Evolutionary conservation across 2,329 filamentous ascomycete genomes (phyloP).

Genomic region (Neonectria hederae): DNA sequence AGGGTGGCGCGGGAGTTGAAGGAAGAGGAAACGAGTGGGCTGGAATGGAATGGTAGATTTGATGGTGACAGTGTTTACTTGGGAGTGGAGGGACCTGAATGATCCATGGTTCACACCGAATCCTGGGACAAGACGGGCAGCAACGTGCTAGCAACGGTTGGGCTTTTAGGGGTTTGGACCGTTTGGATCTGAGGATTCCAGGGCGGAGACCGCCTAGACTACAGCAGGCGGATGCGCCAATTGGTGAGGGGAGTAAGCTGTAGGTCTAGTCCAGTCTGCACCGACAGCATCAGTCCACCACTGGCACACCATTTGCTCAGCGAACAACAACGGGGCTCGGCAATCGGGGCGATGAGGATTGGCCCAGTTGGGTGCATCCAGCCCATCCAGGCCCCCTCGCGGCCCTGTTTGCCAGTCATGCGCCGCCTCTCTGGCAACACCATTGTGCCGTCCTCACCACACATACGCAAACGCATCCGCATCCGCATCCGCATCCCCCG

Average conservation of each 20-base stretch:
- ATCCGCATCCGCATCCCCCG: constrained; percentile 9
- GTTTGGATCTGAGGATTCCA: constrained; percentile 12
- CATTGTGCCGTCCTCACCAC: constrained; percentile 24
- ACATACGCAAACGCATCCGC: constrained; percentile 11
- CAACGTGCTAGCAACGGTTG: constrained; percentile 9
- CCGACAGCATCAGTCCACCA: constrained; percentile 17
- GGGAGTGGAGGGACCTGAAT: neutral
- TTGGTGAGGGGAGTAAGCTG: constrained; percentile 10
- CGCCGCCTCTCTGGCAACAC: constrained; percentile 34
- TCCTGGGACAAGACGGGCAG: constrained; percentile 14
- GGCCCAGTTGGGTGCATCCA: constrained; percentile 1
- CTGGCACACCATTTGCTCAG: constrained; percentile 1
- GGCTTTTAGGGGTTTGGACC: constrained; percentile 11
- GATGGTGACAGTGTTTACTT: constrained; percentile 6
- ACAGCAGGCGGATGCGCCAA: constrained; percentile 8
- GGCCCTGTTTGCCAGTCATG: constrained; percentile 11
- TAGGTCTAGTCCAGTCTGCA: neutral
- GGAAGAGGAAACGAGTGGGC: neutral
- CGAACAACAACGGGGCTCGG: neutral
- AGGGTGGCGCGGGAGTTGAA: constrained; percentile 12
- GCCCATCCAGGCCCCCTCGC: constrained; percentile 9
- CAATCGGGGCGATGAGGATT: constrained; percentile 15
- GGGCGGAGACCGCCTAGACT: constrained; percentile 15
- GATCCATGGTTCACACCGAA: constrained; percentile 13
- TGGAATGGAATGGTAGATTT: constrained; percentile 1